These are phyloP conservation scores for Hsuehochloa calcarea DNA, from an alignment of 176 grass and related monocot genomes.

Conservation along the genomic window DNA sequence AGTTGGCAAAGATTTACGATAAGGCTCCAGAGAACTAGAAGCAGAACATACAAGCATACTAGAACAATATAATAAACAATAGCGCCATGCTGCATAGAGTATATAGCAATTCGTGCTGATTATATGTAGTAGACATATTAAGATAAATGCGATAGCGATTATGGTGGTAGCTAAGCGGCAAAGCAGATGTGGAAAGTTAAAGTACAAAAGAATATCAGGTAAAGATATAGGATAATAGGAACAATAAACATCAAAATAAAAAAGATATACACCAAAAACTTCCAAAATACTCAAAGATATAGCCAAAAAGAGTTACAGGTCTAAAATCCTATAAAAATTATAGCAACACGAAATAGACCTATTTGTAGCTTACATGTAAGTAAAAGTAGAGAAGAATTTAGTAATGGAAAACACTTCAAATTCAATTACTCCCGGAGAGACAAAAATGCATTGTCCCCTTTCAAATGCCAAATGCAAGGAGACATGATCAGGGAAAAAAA, in stretches of 20 bases:
- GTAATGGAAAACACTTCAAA: neutral
- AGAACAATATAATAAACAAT: neutral
- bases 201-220: neutral
- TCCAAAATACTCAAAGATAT: neutral
- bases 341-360: neutral
- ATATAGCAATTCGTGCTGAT: neutral
- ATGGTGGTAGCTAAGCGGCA: neutral
- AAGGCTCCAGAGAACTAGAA: neutral
- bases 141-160: neutral
- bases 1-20: neutral
- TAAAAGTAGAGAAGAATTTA: neutral
- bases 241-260: neutral
- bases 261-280: neutral
- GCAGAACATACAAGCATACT: neutral
- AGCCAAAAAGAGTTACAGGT: neutral
- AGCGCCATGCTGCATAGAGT: neutral
- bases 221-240: neutral
- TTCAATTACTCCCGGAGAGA: neutral
- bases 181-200: neutral
- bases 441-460: neutral
- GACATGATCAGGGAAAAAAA: too few relatives aligned
- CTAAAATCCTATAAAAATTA: neutral
- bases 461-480: neutral
- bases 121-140: neutral
- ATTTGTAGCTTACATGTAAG: neutral